Evolutionary conservation across 176 grass and related monocot genomes (phyloP), one percentile per base, ranked within the genome.

Genomic region (Rhynchospora tenuis): DNA sequence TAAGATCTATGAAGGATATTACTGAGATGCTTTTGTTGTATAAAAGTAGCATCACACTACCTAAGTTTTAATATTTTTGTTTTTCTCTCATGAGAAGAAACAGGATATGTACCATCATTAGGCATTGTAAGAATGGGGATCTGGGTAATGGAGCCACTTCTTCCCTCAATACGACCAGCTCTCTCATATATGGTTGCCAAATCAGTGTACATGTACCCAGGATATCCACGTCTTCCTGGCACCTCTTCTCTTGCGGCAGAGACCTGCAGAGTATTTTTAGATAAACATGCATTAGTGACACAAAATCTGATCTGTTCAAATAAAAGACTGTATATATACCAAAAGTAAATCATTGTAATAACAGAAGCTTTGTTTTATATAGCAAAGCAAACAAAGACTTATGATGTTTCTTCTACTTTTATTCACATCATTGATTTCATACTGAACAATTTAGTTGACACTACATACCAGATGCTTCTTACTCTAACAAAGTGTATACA

Each of bases 131-230:
- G 90, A 73, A 97, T 97, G 23, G 94, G 94, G 73, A 97, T 97
- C 82, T 94, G 94, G 43, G 92, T 97, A 65, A 97, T 97, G 27
- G 94, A 97, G 26, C 94, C 92, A 83, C 86, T 94, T 86, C 94
- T 92, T 89, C 92, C 94, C 68, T 94, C 94, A 80, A 97, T 97
- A 89, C 92, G 88, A 73, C 94, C 94, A 86, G 90, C 92, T 19
- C 92, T 86, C 64, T 97, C 94, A 94, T 94, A 97, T 88, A 97
- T 97, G 27, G 94, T 97, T 12, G 94, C 94, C 83, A 94, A 60
- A 89, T 97, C 94, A 51, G 94, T 97, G 64, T 97, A 97, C 94
- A 97, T 97, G 69, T 97, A 97, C 1, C 94, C 94, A 59, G 94
- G 94, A 90, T 97, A 97, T 87, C 94, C 92, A 91, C 94, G 94